A percentile compares a stretch with the other conserved stretches of the same genome.
These are phyloP conservation scores for Talaromyces trachyspermus DNA, from an alignment of 495 filamentous ascomycete species.

Conservation along the genomic window DNA sequence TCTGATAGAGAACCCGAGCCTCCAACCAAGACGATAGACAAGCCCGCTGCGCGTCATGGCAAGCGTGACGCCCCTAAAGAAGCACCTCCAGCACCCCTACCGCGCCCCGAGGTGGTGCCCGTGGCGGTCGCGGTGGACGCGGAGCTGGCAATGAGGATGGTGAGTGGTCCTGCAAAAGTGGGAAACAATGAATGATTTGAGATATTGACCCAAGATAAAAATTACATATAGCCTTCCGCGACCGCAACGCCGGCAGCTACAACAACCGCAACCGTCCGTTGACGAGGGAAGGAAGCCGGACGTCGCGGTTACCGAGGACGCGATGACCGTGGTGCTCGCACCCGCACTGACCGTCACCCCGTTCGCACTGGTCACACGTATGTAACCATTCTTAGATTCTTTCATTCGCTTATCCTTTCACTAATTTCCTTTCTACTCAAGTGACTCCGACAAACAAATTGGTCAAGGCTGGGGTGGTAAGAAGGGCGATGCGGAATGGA, in stretches of 20 bases:
- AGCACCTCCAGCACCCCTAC: conserved; percentile 38
- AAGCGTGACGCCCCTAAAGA: conserved; percentile 87
- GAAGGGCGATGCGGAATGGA: conserved; percentile 70
- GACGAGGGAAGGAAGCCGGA: conserved; percentile 56
- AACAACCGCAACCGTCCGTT: conserved; percentile 77
- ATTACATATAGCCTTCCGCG: conserved; percentile 76
- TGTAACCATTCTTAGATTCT: conserved; percentile 14
- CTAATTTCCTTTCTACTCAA: conserved; percentile 18
- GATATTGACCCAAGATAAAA: too few species aligned
- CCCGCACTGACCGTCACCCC: conserved; percentile 75
- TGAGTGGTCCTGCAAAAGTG: too few species aligned
- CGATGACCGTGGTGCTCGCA: conserved; percentile 46
- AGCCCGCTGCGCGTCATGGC: conserved; percentile 63
- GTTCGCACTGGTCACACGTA: conserved; percentile 60
- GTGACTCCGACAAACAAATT: conserved; percentile 89
- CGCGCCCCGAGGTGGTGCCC: conserved; percentile 28
- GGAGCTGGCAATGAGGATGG: conserved; percentile 75
- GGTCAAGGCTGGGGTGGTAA: conserved; percentile 82
- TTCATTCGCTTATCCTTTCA: too few species aligned
- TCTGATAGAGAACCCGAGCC: conserved; percentile 66
- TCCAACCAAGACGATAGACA: conserved; percentile 81
- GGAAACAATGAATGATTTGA: too few species aligned
- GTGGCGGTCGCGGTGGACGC: conserved; percentile 48
- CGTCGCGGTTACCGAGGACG: conserved; percentile 53
- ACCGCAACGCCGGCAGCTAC: conserved; percentile 72